These are phyloP conservation scores for Selenicereus undatus DNA, from an alignment of 148 eudicot genomes.

Conservation along the genomic window DNA sequence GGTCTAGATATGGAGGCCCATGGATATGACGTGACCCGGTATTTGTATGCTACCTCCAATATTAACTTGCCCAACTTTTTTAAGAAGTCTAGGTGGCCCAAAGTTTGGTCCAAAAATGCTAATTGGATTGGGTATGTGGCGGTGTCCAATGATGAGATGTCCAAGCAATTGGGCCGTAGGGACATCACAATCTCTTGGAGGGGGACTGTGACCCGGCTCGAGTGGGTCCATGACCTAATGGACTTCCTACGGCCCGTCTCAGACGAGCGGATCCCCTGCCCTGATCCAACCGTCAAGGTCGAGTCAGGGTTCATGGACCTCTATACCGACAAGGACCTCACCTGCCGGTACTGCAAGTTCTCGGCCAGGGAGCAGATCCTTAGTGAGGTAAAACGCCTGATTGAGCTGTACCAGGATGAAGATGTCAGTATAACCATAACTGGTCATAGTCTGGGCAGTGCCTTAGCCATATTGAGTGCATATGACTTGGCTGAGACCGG, in stretches of 20 bases:
- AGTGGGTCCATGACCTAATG: slow-evolving; percentile 59
- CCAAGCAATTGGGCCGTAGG: slow-evolving; percentile 51
- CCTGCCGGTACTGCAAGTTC: slow-evolving; percentile 39
- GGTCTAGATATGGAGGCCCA: slow-evolving; percentile 30
- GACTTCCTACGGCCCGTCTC: slow-evolving; percentile 40
- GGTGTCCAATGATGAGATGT: slow-evolving; percentile 54
- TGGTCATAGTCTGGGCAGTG: slow-evolving; percentile 77
- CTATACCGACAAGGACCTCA: slow-evolving; percentile 42
- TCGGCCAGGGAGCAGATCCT: slow-evolving; percentile 56
- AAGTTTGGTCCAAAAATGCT: slow-evolving; percentile 57
- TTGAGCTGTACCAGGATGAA: slow-evolving; percentile 37
- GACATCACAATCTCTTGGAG: slow-evolving; percentile 67
- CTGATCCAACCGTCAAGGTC: slow-evolving; percentile 37
- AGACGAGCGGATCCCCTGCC: slow-evolving; percentile 40
- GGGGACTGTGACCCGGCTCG: slow-evolving; percentile 65
- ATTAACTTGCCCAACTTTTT: slow-evolving; percentile 54
- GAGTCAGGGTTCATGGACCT: slow-evolving; percentile 55
- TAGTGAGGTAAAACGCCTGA: slow-evolving; percentile 41
- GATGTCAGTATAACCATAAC: slow-evolving; percentile 69
- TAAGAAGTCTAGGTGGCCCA: slow-evolving; percentile 55
- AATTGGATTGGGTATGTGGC: slow-evolving; percentile 83
- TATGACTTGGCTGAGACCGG: slow-evolving; percentile 66
- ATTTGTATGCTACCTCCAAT: slow-evolving; percentile 53
- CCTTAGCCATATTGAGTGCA: slow-evolving; percentile 51
- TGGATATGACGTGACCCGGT: slow-evolving; percentile 56